Base-by-base conservation (phyloP, 1,284 basidiomycete genomes). In the Austroboletus niveus region DNA sequence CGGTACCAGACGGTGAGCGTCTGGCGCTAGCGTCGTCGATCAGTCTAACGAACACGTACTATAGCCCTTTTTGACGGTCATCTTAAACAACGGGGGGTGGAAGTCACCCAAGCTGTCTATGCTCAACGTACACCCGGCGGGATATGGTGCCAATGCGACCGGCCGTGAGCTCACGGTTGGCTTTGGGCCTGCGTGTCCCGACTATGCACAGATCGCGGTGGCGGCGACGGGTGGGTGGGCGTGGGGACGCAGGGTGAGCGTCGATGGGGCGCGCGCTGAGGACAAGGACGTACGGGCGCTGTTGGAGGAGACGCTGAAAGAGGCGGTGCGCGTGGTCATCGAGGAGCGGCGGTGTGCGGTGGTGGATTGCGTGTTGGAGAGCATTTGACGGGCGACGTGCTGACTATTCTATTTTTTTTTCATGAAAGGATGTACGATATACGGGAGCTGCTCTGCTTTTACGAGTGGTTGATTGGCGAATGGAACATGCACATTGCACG, bases 71-170 rank as follows among this genome's bases (percentile, higher is more conserved):
- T 65, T 89, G 24, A 87, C 85, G 0, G 71, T 89, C 54, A 72
- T 89, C 1, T 66, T 89, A 29, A 87, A 87, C 62, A 89, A 89
- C 51, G 84, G 84, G 3, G 83, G 84, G 0, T 87, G 84, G 84
- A 80, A 73, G 74, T 80, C 82, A 0, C 86, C 87, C 4, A 80
- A 76, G 53, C 58, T 79, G 9, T 85, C 84, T 0, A 80, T 87
- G 81, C 66, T 85, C 8, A 77, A 78, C 3, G 76, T 88, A 0
- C 80, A 89, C 59, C 85, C 86, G 0, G 56, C 64, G 0, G 85
- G 85, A 0, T 63, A 78, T 38, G 85, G 82, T 1, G 77, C 79
- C 32, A 62, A 63, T 6, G 74, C 71, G 0, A 64, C 72, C 1
- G 78, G 78, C 0, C 70, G 72, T 9, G 67, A 78, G 48, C 75